Base-by-base conservation (phyloP, 495 filamentous ascomycete species). In the Bryoglossum gracile region DNA sequence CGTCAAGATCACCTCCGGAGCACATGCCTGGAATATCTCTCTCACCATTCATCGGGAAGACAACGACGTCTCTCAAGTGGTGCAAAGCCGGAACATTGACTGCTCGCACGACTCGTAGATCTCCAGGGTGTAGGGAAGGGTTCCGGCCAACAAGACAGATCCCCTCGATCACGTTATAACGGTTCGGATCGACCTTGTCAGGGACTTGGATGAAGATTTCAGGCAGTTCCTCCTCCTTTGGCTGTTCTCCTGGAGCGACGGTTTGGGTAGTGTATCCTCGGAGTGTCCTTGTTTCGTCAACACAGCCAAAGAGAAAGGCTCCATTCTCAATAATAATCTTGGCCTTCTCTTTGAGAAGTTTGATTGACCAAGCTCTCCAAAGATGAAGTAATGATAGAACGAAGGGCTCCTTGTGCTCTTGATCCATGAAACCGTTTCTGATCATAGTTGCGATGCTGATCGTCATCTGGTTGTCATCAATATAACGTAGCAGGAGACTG, bases 1-100 rank as follows among this genome's bases (percentile, higher is more conserved):
- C 92, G 65, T 99, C 92, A 2, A 99, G 70, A 62, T 99, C 92
- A 4, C 92, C 94, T 2, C 92, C 92, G 4, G 92, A 94, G 54
- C 89, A 92, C 92, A 97, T 97, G 51, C 83, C 86, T 6, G 89
- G 76, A 21, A 99, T 64, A 54, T 90, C 87, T 32, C 83, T 73
- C 63, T 97, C 90, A 0, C 92, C 92, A 0, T 72, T 82, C 33
- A 84, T 77, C 0, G 92, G 89, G 33, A 99, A 80, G 4, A 95
- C 89, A 17, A 97, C 83, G 10, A 92, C 86, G 58, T 96, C 80
- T 23, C 77, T 75, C 4, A 96, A 73, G 56, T 95, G 84, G 26
- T 74, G 71, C 5, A 99, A 73, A 8, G 68, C 68, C 3, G 82
- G 80, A 6, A 81, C 69, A 55, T 97, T 78, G 11, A 97, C 85